phyloP scores from a whole-genome alignment of 2,329 filamentous ascomycete species.

The Penicillium occitanis region DNA sequence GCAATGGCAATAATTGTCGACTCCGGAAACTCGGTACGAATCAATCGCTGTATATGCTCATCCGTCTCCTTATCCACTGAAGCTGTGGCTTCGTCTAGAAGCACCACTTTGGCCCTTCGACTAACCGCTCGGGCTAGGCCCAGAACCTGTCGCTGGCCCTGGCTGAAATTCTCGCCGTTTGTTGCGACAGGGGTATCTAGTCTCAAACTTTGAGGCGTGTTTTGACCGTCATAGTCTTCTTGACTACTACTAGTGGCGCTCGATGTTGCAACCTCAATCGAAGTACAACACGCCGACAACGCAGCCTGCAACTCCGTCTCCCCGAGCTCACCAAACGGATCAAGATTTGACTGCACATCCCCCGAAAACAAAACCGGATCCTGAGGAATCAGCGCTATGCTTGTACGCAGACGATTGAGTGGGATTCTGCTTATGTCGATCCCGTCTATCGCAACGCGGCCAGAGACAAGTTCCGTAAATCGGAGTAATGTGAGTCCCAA shows the following conservation, averaged over 20 bases:
- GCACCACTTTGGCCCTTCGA: constrained; percentile 57
- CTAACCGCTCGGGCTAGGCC: constrained; percentile 61
- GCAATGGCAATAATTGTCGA: constrained; percentile 66
- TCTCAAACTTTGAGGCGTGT: constrained; percentile 30
- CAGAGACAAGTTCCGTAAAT: constrained; percentile 53
- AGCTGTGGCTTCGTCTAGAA: constrained; percentile 65
- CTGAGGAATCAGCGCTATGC: constrained; percentile 60
- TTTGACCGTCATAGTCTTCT: too few relatives aligned
- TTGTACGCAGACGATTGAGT: constrained; percentile 53
- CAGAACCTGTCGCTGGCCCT: constrained; percentile 64
- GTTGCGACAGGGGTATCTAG: constrained; percentile 57
- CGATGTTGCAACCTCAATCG: constrained; percentile 8
- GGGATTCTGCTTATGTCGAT: constrained; percentile 56
- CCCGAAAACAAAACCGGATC: constrained; percentile 61
- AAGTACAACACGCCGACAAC: constrained; percentile 29
- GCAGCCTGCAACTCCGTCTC: constrained; percentile 45
- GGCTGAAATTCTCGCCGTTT: constrained; percentile 48
- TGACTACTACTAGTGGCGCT: constrained; percentile 3
- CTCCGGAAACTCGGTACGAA: constrained; percentile 53
- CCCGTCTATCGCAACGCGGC: constrained; percentile 57
- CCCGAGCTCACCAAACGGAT: constrained; percentile 56
- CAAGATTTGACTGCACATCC: constrained; percentile 59
- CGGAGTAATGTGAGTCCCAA: constrained; percentile 57
- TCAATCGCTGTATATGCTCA: constrained; percentile 56
- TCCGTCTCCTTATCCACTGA: constrained; percentile 63